phyloP scores from a whole-genome alignment of 495 filamentous ascomycete species.

The Aspergillus bertholletiae region DNA sequence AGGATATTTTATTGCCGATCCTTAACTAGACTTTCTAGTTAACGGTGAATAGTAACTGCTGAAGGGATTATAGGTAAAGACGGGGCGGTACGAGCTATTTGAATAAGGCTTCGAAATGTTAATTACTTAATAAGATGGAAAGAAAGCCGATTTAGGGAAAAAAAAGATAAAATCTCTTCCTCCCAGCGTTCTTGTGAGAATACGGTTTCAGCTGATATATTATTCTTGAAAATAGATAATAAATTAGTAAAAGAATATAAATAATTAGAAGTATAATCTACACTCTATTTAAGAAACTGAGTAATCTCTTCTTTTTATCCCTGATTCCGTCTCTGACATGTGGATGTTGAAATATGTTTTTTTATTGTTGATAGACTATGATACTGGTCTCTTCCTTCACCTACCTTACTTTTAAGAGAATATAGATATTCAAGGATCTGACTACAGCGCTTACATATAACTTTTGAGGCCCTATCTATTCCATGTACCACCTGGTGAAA shows the following conservation, averaged over 20 bases:
- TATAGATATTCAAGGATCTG: constrained; percentile 3
- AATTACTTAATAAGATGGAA: not conserved
- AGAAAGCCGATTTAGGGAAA: not conserved
- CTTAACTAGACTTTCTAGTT: not conserved
- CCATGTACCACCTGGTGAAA: constrained; percentile 3
- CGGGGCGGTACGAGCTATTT: no score
- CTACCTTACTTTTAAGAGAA: not conserved
- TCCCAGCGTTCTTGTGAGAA: no score
- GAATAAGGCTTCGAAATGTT: not conserved
- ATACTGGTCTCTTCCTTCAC: constrained; percentile 1
- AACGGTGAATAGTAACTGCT: no score
- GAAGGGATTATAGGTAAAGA: not conserved
- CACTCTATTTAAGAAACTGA: constrained; percentile 2
- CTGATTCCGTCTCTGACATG: constrained; percentile 26
- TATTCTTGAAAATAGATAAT: no score
- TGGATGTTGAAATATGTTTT: constrained; percentile 2
- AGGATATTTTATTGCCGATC: not conserved
- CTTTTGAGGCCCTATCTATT: constrained; percentile 3
- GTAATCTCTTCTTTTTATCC: constrained; percentile 22
- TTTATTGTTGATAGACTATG: constrained; percentile 9
- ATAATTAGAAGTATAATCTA: constrained; percentile 1
- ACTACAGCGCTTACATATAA: constrained; percentile 5
- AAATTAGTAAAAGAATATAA: no score
- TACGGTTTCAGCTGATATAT: no score
- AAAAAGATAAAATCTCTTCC: constrained; percentile 1